These are phyloP conservation scores for Francoa sonchifolia DNA, from an alignment of 441 rosid genomes.

Conservation along the genomic window DNA sequence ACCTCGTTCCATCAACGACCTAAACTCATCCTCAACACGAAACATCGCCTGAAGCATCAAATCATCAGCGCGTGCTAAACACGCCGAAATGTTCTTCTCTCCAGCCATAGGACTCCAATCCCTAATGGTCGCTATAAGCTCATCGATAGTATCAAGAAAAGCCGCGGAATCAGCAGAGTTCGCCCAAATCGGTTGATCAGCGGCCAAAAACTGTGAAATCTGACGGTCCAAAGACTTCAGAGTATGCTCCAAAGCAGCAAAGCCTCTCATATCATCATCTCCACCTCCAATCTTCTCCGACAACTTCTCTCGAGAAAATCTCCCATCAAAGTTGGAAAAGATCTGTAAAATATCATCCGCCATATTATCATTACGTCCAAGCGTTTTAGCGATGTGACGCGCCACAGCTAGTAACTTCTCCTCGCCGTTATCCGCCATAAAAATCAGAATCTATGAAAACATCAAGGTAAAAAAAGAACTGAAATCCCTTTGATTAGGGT, in stretches of 20 bases:
- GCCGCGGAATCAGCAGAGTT: constrained; percentile 67
- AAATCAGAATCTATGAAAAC: not conserved
- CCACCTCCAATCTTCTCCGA: constrained; percentile 25
- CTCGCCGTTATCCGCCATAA: constrained; percentile 78
- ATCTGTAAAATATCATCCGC: constrained; percentile 86
- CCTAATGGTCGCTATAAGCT: constrained; percentile 33
- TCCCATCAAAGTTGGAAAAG: constrained; percentile 78
- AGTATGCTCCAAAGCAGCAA: constrained; percentile 36
- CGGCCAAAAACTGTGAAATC: constrained; percentile 58
- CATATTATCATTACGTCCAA: constrained; percentile 69
- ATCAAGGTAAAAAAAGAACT: not conserved
- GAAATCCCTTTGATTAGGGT: not conserved
- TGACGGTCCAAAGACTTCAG: constrained; percentile 48
- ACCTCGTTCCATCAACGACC: constrained; percentile 65
- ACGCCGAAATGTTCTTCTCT: constrained; percentile 34
- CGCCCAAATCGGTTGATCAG: constrained; percentile 75
- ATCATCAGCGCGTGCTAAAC: constrained; percentile 66
- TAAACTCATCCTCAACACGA: constrained; percentile 68
- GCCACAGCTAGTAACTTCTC: constrained; percentile 79
- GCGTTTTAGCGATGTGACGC: constrained; percentile 83
- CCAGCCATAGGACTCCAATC: constrained; percentile 45
- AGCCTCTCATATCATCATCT: constrained; percentile 30
- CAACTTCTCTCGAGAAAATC: constrained; percentile 76
- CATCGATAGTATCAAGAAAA: constrained; percentile 69
- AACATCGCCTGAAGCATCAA: constrained; percentile 74